Base-by-base conservation (phyloP, 2,329 filamentous ascomycete species). In the Arachnomyces sp. region DNA sequence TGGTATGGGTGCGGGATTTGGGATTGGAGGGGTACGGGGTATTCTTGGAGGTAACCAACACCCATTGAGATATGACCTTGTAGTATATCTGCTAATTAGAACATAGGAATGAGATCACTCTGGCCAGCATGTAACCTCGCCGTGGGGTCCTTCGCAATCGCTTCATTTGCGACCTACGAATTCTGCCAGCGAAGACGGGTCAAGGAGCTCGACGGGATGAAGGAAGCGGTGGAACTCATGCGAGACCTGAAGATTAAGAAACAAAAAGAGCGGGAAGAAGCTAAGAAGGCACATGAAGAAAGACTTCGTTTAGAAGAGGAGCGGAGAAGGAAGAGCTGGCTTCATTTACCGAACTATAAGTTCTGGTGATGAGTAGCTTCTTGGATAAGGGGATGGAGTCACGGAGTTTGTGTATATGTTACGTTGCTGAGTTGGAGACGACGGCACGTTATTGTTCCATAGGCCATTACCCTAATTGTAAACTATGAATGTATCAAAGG, bases 91-190 rank as follows among this genome's bases (percentile, higher is more conserved):
- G 20, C 20, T 46, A 36, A 39, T 42, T 39, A 39, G 31, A 46
- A 51, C 45, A 53, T 43, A 59, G 56, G 58, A 28, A 28, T 56
- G 76, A 78, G 74, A 31, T 71, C 73, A 13, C 64, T 87, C 45
- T 74, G 73, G 41, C 77, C 75, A 53, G 78, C 84, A 1, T 81
- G 82, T 28, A 93, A 93, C 55, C 94, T 85, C 84, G 88, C 87
- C 0, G 87, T 92, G 4, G 84, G 80, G 5, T 72, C 78, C 28
- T 94, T 92, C 59, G 70, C 81, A 16, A 58, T 82, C 14, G 76
- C 75, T 5, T 81, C 83, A n/a, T 69, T 83, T 34, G 72, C 74
- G 20, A 81, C 82, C 37, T 92, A 88, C 64, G 86, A 95, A 64
- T 87, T 83, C 55, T 96, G 90, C 65, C 80, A 88, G 55, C 81